phyloP scores from a whole-genome alignment of 2,329 filamentous ascomycete species.

The Ophiostoma ips region DNA sequence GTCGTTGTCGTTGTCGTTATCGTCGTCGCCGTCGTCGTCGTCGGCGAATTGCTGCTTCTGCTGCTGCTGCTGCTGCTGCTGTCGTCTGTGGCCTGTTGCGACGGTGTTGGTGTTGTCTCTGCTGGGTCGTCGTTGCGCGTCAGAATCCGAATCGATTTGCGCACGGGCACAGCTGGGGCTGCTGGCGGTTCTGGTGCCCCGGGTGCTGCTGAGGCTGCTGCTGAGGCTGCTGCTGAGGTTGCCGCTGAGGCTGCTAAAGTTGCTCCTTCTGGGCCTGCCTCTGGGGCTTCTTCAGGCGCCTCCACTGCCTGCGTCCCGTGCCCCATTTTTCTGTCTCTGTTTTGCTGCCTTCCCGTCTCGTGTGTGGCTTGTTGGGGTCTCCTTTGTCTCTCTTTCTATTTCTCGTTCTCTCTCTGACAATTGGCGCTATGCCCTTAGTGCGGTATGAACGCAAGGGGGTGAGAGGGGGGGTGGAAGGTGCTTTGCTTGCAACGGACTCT shows the following conservation, averaged over 20 bases:
- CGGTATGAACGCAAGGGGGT: neutral
- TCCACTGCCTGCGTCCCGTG: neutral
- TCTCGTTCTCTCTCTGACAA: too few species aligned
- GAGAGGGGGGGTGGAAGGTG: too few species aligned
- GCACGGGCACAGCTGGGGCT: neutral
- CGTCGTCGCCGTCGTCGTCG: neutral
- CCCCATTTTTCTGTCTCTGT: neutral
- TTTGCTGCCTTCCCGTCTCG: too few species aligned
- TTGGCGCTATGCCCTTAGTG: neutral
- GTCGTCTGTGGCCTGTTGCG: neutral
- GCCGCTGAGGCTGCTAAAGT: neutral
- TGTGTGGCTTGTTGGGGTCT: neutral
- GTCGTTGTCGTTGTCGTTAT: neutral
- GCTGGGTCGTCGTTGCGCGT: neutral
- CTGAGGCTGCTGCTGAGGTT: neutral
- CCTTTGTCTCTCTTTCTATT: too few species aligned
- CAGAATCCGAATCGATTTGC: neutral
- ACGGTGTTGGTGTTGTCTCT: slow-evolving; percentile 1
- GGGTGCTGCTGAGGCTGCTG: neutral
- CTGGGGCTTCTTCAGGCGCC: neutral
- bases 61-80: too few species aligned
- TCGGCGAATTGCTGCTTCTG: too few species aligned
- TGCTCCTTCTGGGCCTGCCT: neutral
- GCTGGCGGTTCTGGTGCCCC: neutral
- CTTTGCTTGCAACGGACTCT: too few species aligned